Evolutionary conservation across 176 grass and related monocot species (phyloP), one percentile per base, ranked within the genome.

Genomic region (Poa annua): DNA sequence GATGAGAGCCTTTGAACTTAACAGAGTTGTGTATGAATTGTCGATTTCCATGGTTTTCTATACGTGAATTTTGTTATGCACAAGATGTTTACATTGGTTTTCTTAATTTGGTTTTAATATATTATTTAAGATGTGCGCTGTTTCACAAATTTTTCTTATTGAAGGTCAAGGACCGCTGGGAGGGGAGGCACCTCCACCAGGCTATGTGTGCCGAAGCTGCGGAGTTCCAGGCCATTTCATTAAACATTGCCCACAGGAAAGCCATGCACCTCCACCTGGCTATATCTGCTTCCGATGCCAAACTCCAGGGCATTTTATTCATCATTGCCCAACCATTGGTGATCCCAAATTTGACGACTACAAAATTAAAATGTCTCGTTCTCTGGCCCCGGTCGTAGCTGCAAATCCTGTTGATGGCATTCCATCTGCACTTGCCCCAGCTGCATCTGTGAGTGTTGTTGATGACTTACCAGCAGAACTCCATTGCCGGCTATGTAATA

Each of bases 291-390:
- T 83, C 72, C 89, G 87, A 89, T 94, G 89, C 66, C 85, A 61
- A 66, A 61, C 73, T 51, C 79, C 92, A 87, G 92, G 92, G 32
- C 92, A 94, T 76, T 94, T 91, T 71, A 94, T 94, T 75, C 86
- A 91, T 10, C 92, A 94, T 51, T 94, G 92, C 24, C 86, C 84
- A 3, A 94, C 77, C 3, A 89, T 89, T 57, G 84, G 84, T 16
- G 89, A 94, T 80, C 35, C 89, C 17, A 78, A 76, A 21, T 94
- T 82, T 65, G 81, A 89, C 38, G 49, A 84, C n/a, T 89, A 85
- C 39, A 90, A 70, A 55, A 61, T 82, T 51, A 91, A 66, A 59
- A 63, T 85, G 66, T 59, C 33, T 56, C 72, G 44, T 20, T 48
- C 84, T 26, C 49, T 84, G 71, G 89, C 64, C 20, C 82, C 85